phyloP scores from a whole-genome alignment of 805 yeast genomes.

The Lipomyces yamadae region DNA sequence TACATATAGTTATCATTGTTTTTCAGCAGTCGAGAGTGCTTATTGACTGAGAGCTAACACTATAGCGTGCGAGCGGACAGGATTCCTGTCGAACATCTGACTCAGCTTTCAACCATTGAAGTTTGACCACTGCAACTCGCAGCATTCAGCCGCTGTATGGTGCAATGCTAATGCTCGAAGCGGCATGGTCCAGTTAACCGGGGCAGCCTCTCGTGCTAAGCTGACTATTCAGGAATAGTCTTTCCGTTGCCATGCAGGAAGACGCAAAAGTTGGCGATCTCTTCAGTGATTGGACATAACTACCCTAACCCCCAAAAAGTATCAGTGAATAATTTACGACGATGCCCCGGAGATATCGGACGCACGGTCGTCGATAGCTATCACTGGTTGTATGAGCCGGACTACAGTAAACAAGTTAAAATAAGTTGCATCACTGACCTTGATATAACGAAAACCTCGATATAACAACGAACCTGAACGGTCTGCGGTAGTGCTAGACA shows the following conservation, averaged over 20 bases:
- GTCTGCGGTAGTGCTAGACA: too few species aligned
- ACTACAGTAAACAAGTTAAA: too few species aligned
- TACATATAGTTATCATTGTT: too few species aligned
- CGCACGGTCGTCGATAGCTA: constrained; percentile 2
- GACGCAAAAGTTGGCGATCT: not conserved
- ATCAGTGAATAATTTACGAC: too few species aligned
- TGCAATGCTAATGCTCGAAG: not conserved
- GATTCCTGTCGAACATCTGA: not conserved
- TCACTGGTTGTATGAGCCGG: constrained; percentile 41
- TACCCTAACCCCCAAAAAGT: not conserved
- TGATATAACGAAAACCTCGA: too few species aligned
- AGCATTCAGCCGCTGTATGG: not conserved
- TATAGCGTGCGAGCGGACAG: not conserved
- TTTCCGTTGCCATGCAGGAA: not conserved
- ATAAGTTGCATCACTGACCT: too few species aligned
- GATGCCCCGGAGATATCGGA: constrained; percentile 51
- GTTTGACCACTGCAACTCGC: not conserved
- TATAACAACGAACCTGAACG: too few species aligned
- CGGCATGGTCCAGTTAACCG: not conserved
- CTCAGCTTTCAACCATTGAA: not conserved
- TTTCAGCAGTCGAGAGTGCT: too few species aligned
- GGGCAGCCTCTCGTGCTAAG: not conserved
- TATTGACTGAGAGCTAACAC: too few species aligned
- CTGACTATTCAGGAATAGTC: not conserved
- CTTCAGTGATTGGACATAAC: not conserved